Evolutionary conservation across 2,329 filamentous ascomycete genomes (phyloP).

Genomic region (Trichoderma harzianum): DNA sequence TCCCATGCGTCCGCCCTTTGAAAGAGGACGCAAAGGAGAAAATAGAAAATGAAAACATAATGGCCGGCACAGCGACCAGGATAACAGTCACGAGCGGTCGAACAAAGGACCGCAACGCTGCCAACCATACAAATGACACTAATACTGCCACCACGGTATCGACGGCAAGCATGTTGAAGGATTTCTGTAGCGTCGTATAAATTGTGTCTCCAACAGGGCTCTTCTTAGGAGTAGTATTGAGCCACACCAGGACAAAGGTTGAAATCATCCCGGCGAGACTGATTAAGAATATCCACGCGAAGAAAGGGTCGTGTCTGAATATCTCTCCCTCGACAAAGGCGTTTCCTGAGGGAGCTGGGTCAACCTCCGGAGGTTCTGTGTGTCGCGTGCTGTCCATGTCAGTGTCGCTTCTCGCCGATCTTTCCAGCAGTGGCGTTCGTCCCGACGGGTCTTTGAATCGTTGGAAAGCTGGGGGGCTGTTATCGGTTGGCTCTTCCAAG

Average conservation of each 20-base stretch:
- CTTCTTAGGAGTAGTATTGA: conserved; percentile 76
- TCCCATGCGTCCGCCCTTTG: conserved; percentile 70
- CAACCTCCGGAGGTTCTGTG: conserved; percentile 38
- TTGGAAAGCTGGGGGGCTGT: conserved; percentile 60
- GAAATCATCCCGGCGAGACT: conserved; percentile 79
- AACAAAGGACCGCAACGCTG: conserved; percentile 82
- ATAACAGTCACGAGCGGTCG: conserved; percentile 78
- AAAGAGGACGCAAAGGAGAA: conserved; percentile 91
- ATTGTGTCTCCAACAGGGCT: conserved; percentile 85
- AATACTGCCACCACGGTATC: conserved; percentile 89
- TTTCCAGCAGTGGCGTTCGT: conserved; percentile 39
- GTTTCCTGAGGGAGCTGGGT: conserved; percentile 41
- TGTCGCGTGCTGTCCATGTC: conserved; percentile 41
- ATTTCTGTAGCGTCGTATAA: conserved; percentile 81
- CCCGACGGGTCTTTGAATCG: conserved; percentile 47
- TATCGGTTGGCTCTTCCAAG: conserved; percentile 52
- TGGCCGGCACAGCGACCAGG: conserved; percentile 77
- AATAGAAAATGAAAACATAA: conserved; percentile 83
- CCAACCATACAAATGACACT: conserved; percentile 87
- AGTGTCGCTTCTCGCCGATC: conserved; percentile 45
- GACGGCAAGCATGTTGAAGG: conserved; percentile 83
- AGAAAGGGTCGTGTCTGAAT: conserved; percentile 84
- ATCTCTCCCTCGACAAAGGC: conserved; percentile 62
- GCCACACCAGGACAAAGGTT: conserved; percentile 82
- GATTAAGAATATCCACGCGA: conserved; percentile 86